These are phyloP conservation scores for Trypanosoma cruzi DNA, from an alignment of 208 protist species.

Conservation along the genomic window DNA sequence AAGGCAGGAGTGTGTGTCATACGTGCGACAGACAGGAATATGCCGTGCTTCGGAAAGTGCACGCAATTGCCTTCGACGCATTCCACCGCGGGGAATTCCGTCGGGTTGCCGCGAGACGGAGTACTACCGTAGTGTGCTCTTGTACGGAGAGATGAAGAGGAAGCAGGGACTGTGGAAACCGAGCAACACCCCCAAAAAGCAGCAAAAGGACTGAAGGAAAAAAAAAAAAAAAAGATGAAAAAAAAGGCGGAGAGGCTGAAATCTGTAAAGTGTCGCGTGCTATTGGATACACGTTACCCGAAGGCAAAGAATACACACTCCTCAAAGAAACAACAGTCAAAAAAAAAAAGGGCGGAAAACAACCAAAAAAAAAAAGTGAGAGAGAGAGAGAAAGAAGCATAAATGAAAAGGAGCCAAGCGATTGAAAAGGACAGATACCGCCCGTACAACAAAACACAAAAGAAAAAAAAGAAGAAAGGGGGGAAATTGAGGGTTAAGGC, in stretches of 20 bases:
- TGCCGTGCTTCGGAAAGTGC: conserved; percentile 28
- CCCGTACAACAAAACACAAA: background rate
- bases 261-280: background rate
- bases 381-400: background rate
- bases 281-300: background rate
- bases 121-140: conserved; percentile 77
- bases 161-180: background rate
- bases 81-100: conserved; percentile 43
- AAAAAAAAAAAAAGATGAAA: background rate
- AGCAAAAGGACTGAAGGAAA: background rate
- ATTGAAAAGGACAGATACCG: background rate
- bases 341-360: conserved; percentile 1
- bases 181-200: background rate
- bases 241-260: background rate
- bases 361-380: background rate
- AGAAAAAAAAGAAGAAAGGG: background rate
- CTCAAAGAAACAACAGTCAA: conserved; percentile 5
- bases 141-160: conserved; percentile 49
- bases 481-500: background rate
- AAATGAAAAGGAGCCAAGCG: background rate
- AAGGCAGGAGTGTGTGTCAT: conserved; percentile 54
- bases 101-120: conserved; percentile 50
- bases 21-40: conserved; percentile 31
- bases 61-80: conserved; percentile 65
- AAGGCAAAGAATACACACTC: background rate